Base-by-base conservation (phyloP, 352 stramenopile genomes). In the Phytophthora citricola region DNA sequence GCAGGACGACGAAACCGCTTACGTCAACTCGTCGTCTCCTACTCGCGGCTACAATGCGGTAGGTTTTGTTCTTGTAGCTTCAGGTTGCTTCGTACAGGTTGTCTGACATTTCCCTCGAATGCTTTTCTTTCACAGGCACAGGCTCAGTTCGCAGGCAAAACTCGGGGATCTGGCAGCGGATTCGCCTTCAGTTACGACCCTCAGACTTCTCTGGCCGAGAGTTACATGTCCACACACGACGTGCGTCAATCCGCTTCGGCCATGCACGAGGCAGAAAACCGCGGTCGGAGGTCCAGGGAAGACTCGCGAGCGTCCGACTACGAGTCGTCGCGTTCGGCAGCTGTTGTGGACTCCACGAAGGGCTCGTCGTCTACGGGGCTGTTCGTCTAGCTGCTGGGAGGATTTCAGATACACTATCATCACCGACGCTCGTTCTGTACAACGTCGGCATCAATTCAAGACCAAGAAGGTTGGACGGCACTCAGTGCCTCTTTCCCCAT, bases 141-240 rank as follows among this genome's bases (percentile, higher is more conserved):
- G 27, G 45, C 48, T 24, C 67, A 66, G 17, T 61, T 39, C 22
- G 22, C 43, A 51, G 69, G 34, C 69, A 87, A 76, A 68, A 87
- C 66, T 60, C 82, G 83, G 24, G 77, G 79, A 48, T 94, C 86
- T 40, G 89, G 76, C 44, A 89, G 87, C 45, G 87, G 87, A 22
- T 95, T 91, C 60, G 87, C 87, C 17, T 95, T 90, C 69, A 95
- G 87, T 51, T 90, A 91, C 63, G 87, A 95, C 56, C 81, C 85
- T 5, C 80, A 90, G 50, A 93, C 87, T 22, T 87, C 87, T 43
- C 68, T 87, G 66, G 87, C 85, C 32, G 87, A 95, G 63, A 87
- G 81, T 53, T 91, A 92, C 69, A 93, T 95, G 66, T 78, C 83
- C 6, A 90, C 80, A 11, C 83, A 86, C 69, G 87, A 81, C 40